phyloP scores from a whole-genome alignment of 257 asterid species.

The Solanum tarapatanum region DNA sequence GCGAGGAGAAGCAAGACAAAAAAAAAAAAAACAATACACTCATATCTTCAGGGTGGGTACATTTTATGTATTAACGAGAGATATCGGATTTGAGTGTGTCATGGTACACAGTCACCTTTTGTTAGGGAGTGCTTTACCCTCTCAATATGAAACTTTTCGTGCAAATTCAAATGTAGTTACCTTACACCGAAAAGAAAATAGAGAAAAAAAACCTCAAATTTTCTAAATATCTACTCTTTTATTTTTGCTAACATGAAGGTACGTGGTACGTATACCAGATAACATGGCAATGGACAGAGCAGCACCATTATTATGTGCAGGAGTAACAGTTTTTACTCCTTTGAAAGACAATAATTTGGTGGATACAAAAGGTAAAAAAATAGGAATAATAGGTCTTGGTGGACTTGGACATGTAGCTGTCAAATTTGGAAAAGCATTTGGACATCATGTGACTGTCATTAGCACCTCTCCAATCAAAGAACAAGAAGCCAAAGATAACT shows the following conservation, averaged over 20 bases:
- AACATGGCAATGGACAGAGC: slow-evolving; percentile 75
- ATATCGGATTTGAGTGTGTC: background rate
- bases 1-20: background rate
- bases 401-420: slow-evolving; percentile 83
- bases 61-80: background rate
- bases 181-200: background rate
- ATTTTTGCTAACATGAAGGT: slow-evolving; percentile 23
- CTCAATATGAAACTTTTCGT: background rate
- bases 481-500: slow-evolving; percentile 47
- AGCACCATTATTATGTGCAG: slow-evolving; percentile 76
- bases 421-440: slow-evolving; percentile 72
- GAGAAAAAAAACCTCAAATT: background rate
- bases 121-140: background rate
- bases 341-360: slow-evolving; percentile 53
- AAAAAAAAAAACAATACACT: background rate
- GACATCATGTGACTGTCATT: slow-evolving; percentile 66
- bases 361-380: slow-evolving; percentile 27
- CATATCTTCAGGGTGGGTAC: background rate
- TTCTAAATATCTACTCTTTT: background rate
- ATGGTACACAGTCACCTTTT: too few relatives aligned
- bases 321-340: slow-evolving; percentile 60
- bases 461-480: slow-evolving; percentile 84
- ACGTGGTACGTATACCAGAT: slow-evolving; percentile 61
- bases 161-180: background rate
- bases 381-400: slow-evolving; percentile 68